phyloP scores from a whole-genome alignment of 345 rosid genomes.

The Melaleuca quinquenervia region DNA sequence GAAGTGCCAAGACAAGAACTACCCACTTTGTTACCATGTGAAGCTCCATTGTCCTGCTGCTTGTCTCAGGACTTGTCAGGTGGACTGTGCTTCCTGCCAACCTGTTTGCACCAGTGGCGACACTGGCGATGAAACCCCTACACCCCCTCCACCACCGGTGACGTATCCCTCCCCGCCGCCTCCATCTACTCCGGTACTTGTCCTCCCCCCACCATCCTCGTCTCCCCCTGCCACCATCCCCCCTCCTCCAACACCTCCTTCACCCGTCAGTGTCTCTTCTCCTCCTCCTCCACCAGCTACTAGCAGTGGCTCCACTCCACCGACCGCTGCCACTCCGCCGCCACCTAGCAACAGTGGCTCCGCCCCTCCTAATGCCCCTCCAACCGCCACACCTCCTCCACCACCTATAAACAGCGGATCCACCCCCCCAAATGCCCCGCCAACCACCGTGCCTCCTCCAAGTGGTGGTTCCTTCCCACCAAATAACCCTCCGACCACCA shows the following conservation, averaged over 20 bases:
- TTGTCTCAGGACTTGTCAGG: not conserved
- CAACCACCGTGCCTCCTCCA: not conserved
- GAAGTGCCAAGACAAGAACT: slow-evolving; percentile 3
- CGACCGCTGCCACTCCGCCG: not conserved
- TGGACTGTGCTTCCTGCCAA: not conserved
- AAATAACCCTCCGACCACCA: not conserved
- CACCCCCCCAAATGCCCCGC: not conserved
- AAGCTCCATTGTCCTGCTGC: not conserved
- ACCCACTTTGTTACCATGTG: not conserved
- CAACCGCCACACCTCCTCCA: slow-evolving; percentile 1
- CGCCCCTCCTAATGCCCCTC: not conserved
- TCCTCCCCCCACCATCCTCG: not conserved
- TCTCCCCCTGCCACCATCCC: not conserved
- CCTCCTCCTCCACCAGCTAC: not conserved
- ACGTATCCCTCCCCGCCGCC: not conserved
- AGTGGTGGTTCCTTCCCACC: not conserved
- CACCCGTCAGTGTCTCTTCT: not conserved
- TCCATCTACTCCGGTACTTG: not conserved
- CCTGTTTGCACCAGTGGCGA: not conserved
- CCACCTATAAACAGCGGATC: not conserved
- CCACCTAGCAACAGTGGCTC: not conserved
- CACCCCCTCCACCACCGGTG: not conserved
- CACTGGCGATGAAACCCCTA: not conserved
- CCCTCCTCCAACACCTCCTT: slow-evolving; percentile 5
- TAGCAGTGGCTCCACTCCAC: not conserved